Evolutionary conservation across 768 basidiomycete species (phyloP).

Genomic region (Lactarius tabidus): DNA sequence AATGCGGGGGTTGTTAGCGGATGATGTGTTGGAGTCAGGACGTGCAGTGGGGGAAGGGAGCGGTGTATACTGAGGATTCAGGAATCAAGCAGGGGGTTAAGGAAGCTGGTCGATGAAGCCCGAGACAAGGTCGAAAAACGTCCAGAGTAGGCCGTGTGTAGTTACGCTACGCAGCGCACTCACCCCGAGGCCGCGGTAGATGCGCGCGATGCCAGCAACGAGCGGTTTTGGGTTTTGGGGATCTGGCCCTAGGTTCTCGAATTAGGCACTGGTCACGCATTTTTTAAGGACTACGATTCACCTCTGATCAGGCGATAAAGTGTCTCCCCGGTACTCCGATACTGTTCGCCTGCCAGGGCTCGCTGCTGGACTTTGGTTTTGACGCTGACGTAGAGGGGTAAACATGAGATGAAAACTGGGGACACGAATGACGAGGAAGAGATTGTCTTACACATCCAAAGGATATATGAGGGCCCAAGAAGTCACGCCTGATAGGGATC

Average conservation of each 20-base stretch:
- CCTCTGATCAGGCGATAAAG: slow-evolving; percentile 77
- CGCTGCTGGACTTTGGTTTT: slow-evolving; percentile 97
- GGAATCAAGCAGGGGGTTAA: neutral
- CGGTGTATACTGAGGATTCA: neutral
- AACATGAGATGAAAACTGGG: slow-evolving; percentile 23
- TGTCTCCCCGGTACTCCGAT: slow-evolving; percentile 70
- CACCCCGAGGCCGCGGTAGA: slow-evolving; percentile 93
- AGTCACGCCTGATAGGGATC: slow-evolving; percentile 80
- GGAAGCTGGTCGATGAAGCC: slow-evolving; percentile 67
- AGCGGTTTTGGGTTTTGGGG: slow-evolving; percentile 72
- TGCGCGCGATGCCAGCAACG: slow-evolving; percentile 68
- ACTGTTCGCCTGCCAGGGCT: slow-evolving; percentile 72
- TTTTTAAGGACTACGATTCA: slow-evolving; percentile 30
- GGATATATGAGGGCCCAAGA: slow-evolving; percentile 72
- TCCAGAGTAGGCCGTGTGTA: slow-evolving; percentile 93
- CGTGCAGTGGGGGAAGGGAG: slow-evolving; percentile 7
- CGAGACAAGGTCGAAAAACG: slow-evolving; percentile 79
- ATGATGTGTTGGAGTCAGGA: slow-evolving; percentile 13
- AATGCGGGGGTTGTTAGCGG: slow-evolving; percentile 11
- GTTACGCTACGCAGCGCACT: slow-evolving; percentile 90
- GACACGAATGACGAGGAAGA: neutral
- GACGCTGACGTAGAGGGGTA: slow-evolving; percentile 44
- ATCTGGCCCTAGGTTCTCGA: slow-evolving; percentile 58
- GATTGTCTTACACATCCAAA: slow-evolving; percentile 71
- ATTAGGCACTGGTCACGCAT: neutral